Evolutionary conservation across 169 alveolate species (phyloP), one percentile per base, ranked within the genome.

Genomic region (Pseudocohnilembus persalinus): DNA sequence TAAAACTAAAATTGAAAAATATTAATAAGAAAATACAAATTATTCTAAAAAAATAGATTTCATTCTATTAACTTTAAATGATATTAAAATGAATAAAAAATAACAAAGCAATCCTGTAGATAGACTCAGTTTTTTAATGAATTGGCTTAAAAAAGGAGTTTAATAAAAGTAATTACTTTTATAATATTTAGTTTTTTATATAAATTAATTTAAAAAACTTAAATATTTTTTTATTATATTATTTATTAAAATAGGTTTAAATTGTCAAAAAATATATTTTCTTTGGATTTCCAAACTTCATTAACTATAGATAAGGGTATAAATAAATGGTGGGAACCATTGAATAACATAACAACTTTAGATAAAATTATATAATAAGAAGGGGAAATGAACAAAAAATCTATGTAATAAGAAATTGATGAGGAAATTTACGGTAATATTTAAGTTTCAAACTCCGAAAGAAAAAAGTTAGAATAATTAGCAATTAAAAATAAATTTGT

Each of bases 11-110:
- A 73, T 79, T 15, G 84, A 79, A 28, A 32, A 79, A 79, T 79
- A 79, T 64, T 20, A 49, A 49, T 11, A 20, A 11, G 20, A 4
- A 49, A 49, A 49, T 11, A 49, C 74, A 15, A 29, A 16, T 6
- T 6, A 79, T 29, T 30, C 84, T 26, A 79, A 79, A 79, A 79
- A 79, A 79, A 79, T 79, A 27, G 84, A 79, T 16, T 79, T 63
- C 29, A 72, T 79, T 29, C 29, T 79, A 76, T 28, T 79, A 1
- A 79, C 74, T 27, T 63, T 79, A 49, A 79, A 79, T 64, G 84
- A 79, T 63, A 79, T 79, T 63, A 68, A 73, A 34, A 33, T 79
- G 29, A 79, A 79, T 30, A 79, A 79, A 63, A 79, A 79, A 63
- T 28, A 49, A 15, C 34, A 79, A 29, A 29, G 63, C 20, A 73